Evolutionary conservation across 768 basidiomycete genomes (phyloP).

Genomic region (Rhodotorula toruloides): DNA sequence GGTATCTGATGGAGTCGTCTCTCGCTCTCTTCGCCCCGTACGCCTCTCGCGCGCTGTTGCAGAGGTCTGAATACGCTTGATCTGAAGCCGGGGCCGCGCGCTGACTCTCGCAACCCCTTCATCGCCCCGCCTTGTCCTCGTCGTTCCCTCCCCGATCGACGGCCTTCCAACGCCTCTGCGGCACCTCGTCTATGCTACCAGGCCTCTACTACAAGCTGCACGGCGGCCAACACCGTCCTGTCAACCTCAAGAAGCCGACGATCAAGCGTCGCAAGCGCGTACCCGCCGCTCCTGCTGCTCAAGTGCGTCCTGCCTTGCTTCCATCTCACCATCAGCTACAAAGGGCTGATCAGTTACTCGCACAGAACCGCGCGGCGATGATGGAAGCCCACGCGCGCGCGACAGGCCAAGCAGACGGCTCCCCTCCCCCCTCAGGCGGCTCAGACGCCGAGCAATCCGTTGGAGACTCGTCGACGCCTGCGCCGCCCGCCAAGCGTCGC

Average conservation of each 20-base stretch:
- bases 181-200: no score
- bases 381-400: conserved; percentile 20
- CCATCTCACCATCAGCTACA: no score
- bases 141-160: not conserved
- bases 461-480: not conserved
- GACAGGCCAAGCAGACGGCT: not conserved
- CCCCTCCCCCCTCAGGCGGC: conserved; percentile 21
- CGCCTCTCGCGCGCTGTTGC: not conserved
- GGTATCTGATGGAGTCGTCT: not conserved
- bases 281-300: conserved; percentile 60
- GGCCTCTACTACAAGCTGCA: conserved; percentile 98
- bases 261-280: conserved; percentile 98
- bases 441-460: conserved; percentile 11
- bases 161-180: not conserved
- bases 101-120: not conserved
- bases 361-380: conserved; percentile 33
- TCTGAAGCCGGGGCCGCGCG: not conserved
- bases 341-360: not conserved
- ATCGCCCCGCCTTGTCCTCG: not conserved
- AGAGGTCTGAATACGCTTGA: not conserved
- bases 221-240: conserved; percentile 90
- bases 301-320: conserved; percentile 4
- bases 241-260: conserved; percentile 97
- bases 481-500: conserved; percentile 17
- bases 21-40: no score